Conservation (phyloP, 2,329 filamentous ascomycete species). For the Colletotrichum neosansevieriae region DNA sequence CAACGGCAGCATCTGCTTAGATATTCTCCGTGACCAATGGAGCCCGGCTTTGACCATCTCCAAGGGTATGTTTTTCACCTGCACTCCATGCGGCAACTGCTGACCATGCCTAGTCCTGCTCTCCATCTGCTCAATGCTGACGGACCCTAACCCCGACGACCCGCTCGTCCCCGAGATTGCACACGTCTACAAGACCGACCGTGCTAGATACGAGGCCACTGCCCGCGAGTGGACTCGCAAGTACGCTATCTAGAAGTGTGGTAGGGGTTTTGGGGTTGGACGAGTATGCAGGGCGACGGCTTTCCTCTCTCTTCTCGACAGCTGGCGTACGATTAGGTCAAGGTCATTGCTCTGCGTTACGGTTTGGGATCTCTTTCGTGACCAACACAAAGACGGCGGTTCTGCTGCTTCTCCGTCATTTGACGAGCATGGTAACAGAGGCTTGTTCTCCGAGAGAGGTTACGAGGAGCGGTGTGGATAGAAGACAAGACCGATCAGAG, state of each 20-base stretch:
- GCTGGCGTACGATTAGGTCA: conserved; percentile 40
- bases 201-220: conserved; percentile 93
- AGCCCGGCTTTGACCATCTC: conserved; percentile 98
- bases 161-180: conserved; percentile 98
- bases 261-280: conserved; percentile 37
- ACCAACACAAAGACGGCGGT: conserved; percentile 20
- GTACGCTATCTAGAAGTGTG: conserved; percentile 83
- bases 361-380: conserved; percentile 39
- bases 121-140: conserved; percentile 99
- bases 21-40: conserved; percentile 99
- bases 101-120: conserved; percentile 76
- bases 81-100: not conserved
- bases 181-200: conserved; percentile 99
- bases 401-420: not conserved
- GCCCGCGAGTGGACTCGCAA: conserved; percentile 99
- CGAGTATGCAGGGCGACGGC: conserved; percentile 37
- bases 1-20: conserved; percentile 98
- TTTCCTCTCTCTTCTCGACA: conserved; percentile 38
- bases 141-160: conserved; percentile 98
- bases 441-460: conserved; percentile 32
- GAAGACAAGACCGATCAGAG: conserved; percentile 51
- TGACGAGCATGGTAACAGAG: conserved; percentile 16
- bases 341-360: conserved; percentile 40
- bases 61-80: conserved; percentile 76
- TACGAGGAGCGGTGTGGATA: conserved; percentile 39